phyloP scores from a whole-genome alignment of 371 early-diverging fungal species.

The Nematocida displodere region DNA sequence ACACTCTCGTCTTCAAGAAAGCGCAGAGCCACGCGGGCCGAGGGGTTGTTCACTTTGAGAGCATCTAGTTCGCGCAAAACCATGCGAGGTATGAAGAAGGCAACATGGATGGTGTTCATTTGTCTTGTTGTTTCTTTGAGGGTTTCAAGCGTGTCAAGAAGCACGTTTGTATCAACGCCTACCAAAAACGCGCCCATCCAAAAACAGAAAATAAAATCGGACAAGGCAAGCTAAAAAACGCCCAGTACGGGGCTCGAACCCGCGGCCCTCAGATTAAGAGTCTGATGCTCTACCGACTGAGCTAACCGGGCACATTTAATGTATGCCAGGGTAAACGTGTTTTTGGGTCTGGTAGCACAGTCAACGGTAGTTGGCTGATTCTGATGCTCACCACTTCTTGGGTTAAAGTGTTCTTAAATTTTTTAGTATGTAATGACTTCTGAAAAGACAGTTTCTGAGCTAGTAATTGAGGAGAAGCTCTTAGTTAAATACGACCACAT shows the following conservation, averaged over 20 bases:
- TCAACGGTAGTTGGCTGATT: too few relatives aligned
- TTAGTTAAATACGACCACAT: too few relatives aligned
- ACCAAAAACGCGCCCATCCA: neutral
- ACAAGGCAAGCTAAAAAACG: conserved; percentile 16
- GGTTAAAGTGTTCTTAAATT: too few relatives aligned
- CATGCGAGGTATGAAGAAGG: conserved; percentile 22
- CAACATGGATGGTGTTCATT: neutral
- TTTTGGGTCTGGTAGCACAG: too few relatives aligned
- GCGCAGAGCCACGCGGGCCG: conserved; percentile 14
- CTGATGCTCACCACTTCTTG: too few relatives aligned
- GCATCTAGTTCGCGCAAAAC: conserved; percentile 29
- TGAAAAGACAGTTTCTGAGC: too few relatives aligned
- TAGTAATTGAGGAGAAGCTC: too few relatives aligned
- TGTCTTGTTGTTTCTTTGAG: neutral
- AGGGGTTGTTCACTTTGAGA: neutral
- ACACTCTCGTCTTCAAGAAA: conserved; percentile 24
- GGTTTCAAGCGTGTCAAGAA: conserved; percentile 7
- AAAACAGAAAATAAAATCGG: conserved; percentile 4
- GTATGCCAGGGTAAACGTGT: too few relatives aligned
- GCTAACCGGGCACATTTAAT: conserved; percentile 73
- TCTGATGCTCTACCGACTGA: conserved; percentile 91
- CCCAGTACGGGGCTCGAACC: conserved; percentile 85
- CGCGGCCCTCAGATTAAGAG: conserved; percentile 89
- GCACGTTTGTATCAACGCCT: conserved; percentile 45
- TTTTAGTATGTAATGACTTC: too few relatives aligned